Evolutionary conservation across 179 eudicot species (phyloP), one percentile per base, ranked within the genome.

Genomic region (Spinacia oleracea): DNA sequence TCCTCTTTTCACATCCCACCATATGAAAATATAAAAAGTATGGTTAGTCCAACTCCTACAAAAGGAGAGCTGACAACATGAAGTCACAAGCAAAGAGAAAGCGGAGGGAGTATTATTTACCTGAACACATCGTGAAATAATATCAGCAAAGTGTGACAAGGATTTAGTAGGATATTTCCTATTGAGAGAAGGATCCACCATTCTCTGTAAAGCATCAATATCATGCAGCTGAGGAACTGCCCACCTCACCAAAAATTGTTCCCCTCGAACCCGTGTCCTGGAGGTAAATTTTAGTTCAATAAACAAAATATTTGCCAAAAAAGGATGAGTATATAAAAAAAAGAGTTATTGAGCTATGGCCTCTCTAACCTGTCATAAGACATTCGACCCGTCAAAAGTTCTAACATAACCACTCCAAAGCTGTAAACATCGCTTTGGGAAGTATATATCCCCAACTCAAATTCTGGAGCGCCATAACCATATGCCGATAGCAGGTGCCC

Each of bases 391-490:
- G 98, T 92, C 84, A 96, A 83, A 69, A 96, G 83, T 62, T 83
- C 85, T 43, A 83, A 73, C 85, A 83, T 83, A 35, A 83, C 85
- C 72, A 83, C 85, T 65, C 98, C 99, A 79, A 96, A 96, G 88
- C 99, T 96, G 81, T 90, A 96, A 74, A 96, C 97, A 77, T 96
- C 99, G 76, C 99, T 96, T 84, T 88, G 90, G 16, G 83, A 60
- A 70, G 92, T 93, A 85, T 90, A 96, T 21, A 90, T 83, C 76
- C 99, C 99, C 14, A 93, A 89, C 88, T 96, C 97, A 72, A 89
- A 93, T 84, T 96, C 99, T 25, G 99, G 99, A 72, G 99, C 98
- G 29, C 98, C 99, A 74, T 90, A 93, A 67, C 99, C 98, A 76
- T 89, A 96, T 43, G 98, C 83, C 74, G 99, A 87, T 75, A 87